These are phyloP conservation scores for Smittium culicis DNA, from an alignment of 371 early-diverging fungal species.

Conservation along the genomic window DNA sequence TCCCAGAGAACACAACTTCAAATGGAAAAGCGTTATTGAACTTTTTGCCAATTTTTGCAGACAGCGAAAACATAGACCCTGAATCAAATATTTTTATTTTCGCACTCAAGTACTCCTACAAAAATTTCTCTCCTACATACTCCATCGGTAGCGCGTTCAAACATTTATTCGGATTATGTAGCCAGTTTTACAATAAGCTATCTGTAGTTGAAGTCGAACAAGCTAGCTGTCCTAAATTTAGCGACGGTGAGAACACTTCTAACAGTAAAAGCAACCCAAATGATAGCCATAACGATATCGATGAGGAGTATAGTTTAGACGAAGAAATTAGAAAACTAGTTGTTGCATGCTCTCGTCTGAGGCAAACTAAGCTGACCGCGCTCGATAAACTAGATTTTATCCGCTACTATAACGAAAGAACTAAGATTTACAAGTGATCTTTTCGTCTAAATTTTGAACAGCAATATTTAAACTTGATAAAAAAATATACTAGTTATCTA, in stretches of 20 bases:
- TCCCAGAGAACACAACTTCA: conserved; percentile 80
- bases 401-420: conserved; percentile 49
- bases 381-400: conserved; percentile 67
- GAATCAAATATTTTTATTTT: conserved; percentile 41
- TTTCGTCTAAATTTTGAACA: too few species aligned
- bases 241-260: conserved; percentile 7
- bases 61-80: conserved; percentile 36
- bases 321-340: conserved; percentile 42
- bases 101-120: conserved; percentile 48
- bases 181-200: conserved; percentile 44
- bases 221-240: conserved; percentile 35
- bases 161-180: conserved; percentile 16
- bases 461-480: too few species aligned
- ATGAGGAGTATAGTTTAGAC: conserved; percentile 36
- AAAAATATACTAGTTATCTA: too few species aligned
- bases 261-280: conserved; percentile 18
- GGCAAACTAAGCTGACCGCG: conserved; percentile 54
- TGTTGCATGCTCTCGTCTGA: conserved; percentile 49
- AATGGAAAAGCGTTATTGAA: conserved; percentile 73
- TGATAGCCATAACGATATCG: conserved; percentile 16
- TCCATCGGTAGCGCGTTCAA: conserved; percentile 26
- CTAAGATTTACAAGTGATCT: conserved; percentile 31
- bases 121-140: conserved; percentile 28
- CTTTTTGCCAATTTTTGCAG: conserved; percentile 51
- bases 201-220: conserved; percentile 38